These are phyloP conservation scores for Ophiostoma quercus DNA, from an alignment of 2,329 filamentous ascomycete species.

Conservation along the genomic window DNA sequence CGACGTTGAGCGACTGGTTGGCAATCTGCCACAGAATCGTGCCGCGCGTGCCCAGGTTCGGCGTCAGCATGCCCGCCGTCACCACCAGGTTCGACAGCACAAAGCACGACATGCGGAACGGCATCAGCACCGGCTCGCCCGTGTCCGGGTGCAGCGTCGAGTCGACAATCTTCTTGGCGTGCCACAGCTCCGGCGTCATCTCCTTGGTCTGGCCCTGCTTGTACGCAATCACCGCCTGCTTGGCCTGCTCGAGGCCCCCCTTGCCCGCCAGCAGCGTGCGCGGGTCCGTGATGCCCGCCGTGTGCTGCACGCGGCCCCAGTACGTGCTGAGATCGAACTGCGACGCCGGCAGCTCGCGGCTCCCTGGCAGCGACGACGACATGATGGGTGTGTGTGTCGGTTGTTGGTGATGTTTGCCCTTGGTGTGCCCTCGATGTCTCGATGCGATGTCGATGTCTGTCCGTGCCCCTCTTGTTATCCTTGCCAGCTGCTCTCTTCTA, in stretches of 20 bases:
- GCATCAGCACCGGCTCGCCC: slow-evolving; percentile 82
- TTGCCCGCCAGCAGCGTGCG: slow-evolving; percentile 85
- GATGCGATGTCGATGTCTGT: background rate
- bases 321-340: slow-evolving; percentile 91
- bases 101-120: slow-evolving; percentile 96
- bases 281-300: slow-evolving; percentile 85
- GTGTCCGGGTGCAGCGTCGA: slow-evolving; percentile 96
- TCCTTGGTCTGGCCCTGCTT: slow-evolving; percentile 72
- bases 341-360: slow-evolving; percentile 80
- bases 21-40: slow-evolving; percentile 91
- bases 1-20: slow-evolving; percentile 97
- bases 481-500: background rate
- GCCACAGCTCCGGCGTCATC: slow-evolving; percentile 91
- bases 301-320: slow-evolving; percentile 88
- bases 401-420: background rate
- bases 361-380: slow-evolving; percentile 61
- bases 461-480: too few relatives aligned
- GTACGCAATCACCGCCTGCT: slow-evolving; percentile 73
- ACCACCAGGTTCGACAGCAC: slow-evolving; percentile 90
- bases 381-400: slow-evolving; percentile 37
- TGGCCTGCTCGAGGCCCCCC: slow-evolving; percentile 77
- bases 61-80: slow-evolving; percentile 64
- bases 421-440: background rate
- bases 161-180: slow-evolving; percentile 94
- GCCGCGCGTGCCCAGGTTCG: slow-evolving; percentile 59